Evolutionary conservation across 163 green algal species (phyloP).

Genomic region (Scenedesmus sp.): DNA sequence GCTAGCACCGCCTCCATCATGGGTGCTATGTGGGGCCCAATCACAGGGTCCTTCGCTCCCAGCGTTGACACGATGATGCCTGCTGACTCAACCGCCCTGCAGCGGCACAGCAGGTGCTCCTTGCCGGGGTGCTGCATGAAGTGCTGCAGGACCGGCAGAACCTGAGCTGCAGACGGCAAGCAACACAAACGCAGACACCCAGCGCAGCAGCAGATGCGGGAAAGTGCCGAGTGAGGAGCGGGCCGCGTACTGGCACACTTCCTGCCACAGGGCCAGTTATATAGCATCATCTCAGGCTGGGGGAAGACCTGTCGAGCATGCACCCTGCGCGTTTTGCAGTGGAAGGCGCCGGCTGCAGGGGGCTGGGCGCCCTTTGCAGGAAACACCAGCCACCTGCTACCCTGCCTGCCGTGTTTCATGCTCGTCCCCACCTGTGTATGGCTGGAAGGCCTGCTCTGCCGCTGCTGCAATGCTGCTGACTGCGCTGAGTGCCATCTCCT

Average conservation of each 20-base stretch:
- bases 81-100: conserved; percentile 73
- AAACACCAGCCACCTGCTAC: background rate
- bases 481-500: conserved; percentile 73
- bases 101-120: conserved; percentile 67
- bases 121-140: conserved; percentile 55
- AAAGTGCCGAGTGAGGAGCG: background rate
- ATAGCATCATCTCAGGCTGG: background rate
- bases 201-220: background rate
- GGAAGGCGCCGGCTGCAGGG: too few species aligned
- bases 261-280: background rate
- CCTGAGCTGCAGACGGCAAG: conserved; percentile 14
- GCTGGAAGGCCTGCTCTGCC: conserved; percentile 67
- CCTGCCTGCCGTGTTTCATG: background rate
- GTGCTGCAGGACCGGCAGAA: conserved; percentile 73
- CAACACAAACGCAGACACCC: background rate
- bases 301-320: background rate
- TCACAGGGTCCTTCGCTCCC: conserved; percentile 37
- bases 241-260: background rate
- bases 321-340: background rate
- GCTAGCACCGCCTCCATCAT: conserved; percentile 58
- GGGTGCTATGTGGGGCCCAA: conserved; percentile 51
- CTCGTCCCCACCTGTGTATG: conserved; percentile 61
- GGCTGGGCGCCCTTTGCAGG: background rate
- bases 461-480: conserved; percentile 75
- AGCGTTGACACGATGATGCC: conserved; percentile 67